Conservation (phyloP, 495 filamentous ascomycete genomes). For the Neurospora africana region DNA sequence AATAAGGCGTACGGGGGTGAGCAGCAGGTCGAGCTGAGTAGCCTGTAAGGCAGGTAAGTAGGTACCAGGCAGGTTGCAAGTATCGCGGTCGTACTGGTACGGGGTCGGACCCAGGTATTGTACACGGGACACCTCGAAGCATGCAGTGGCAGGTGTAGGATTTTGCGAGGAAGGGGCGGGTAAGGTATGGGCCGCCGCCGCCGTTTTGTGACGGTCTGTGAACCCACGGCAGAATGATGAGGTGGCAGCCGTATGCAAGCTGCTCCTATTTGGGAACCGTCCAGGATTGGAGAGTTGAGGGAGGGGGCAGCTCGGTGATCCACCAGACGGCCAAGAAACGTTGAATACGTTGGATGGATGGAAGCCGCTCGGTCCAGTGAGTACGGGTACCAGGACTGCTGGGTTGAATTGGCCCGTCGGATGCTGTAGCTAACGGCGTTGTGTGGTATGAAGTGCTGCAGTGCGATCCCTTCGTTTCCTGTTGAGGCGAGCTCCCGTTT, state of each 20-base stretch:
- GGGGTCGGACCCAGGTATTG: constrained; percentile 19
- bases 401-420: background rate
- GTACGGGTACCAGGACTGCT: background rate
- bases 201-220: constrained; percentile 22
- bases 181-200: constrained; percentile 12
- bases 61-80: constrained; percentile 6
- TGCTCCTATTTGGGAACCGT: constrained; percentile 19
- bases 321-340: constrained; percentile 5
- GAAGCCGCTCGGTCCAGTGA: background rate
- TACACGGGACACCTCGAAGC: constrained; percentile 1
- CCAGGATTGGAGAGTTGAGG: constrained; percentile 9
- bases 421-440: constrained; percentile 1
- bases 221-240: constrained; percentile 27
- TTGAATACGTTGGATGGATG: background rate
- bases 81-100: constrained; percentile 26
- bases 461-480: background rate
- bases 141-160: background rate
- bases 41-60: constrained; percentile 10
- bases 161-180: constrained; percentile 20
- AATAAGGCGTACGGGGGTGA: background rate
- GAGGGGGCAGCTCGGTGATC: constrained; percentile 12
- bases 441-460: constrained; percentile 1
- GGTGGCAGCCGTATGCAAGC: constrained; percentile 28
- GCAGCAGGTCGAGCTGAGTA: background rate
- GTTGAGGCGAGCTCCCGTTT: constrained; percentile 3